A percentile compares a stretch with the other conserved stretches of the same genome.
These are phyloP conservation scores for Lipomyces sp. DNA, from an alignment of 805 yeast species.

Conservation along the genomic window DNA sequence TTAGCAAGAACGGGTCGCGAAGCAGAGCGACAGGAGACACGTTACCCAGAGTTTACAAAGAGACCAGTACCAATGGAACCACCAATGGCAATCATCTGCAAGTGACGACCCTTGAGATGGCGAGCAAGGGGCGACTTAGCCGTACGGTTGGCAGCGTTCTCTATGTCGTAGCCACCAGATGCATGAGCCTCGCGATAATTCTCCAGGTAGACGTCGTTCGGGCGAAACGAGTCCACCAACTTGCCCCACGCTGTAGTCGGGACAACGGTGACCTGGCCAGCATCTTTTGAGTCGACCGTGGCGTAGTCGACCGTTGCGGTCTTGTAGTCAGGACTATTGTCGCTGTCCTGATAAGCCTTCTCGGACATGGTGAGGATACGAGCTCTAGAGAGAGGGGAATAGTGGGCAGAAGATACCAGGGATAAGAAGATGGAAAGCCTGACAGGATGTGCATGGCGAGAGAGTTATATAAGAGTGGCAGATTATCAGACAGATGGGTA, in stretches of 20 bases:
- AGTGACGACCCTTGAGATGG: slow-evolving; percentile 47
- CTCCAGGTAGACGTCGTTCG: slow-evolving; percentile 16
- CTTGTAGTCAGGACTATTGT: neutral
- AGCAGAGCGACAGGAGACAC: neutral
- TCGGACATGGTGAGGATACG: slow-evolving; percentile 2
- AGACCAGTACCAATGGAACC: slow-evolving; percentile 84
- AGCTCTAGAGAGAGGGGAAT: neutral
- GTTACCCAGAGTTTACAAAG: slow-evolving; percentile 47
- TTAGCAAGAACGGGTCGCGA: neutral
- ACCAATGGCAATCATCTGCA: slow-evolving; percentile 74
- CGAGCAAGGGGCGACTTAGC: slow-evolving; percentile 64
- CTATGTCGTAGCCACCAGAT: slow-evolving; percentile 23
- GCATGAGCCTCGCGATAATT: neutral
- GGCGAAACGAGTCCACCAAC: slow-evolving; percentile 30
- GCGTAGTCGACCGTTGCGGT: slow-evolving; percentile 9
- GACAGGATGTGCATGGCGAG: too few species aligned
- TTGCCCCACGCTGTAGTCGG: slow-evolving; percentile 15
- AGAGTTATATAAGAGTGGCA: neutral
- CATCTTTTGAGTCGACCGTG: neutral
- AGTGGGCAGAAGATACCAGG: neutral
- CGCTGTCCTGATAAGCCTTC: slow-evolving; percentile 3
- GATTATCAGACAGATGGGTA: neutral
- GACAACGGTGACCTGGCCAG: slow-evolving; percentile 6
- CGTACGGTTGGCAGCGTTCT: slow-evolving; percentile 34
- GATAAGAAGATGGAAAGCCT: neutral